Percentiles rank a stretch among this genome's conserved stretches.
phyloP scores from a whole-genome alignment of 768 basidiomycete species.

The Boletus eberwhitei region DNA sequence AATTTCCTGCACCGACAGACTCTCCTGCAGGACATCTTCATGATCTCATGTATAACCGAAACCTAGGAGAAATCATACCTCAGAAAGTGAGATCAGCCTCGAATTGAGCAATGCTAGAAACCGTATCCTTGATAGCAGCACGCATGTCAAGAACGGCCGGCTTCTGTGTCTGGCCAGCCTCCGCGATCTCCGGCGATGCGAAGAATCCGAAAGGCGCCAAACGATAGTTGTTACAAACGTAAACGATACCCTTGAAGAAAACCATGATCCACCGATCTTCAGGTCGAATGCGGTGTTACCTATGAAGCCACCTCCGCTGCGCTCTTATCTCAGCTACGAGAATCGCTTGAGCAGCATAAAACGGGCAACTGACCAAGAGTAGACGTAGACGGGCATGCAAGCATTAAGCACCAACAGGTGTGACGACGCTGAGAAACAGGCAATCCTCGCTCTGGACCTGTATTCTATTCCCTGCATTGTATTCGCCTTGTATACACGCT shows the following conservation, averaged over 20 bases:
- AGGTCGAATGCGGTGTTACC: background rate
- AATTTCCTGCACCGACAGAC: background rate
- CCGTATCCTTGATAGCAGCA: background rate
- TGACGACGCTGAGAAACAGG: background rate
- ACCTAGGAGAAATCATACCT: background rate
- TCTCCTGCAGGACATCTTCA: background rate
- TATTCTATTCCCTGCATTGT: slow-evolving; percentile 2
- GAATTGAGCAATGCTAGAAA: background rate
- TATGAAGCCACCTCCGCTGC: background rate
- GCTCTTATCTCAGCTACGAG: background rate
- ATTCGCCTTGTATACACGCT: slow-evolving; percentile 4
- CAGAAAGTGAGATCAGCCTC: background rate
- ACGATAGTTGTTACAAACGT: background rate
- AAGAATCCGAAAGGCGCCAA: background rate
- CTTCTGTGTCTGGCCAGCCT: background rate
- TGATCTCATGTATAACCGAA: too few species aligned
- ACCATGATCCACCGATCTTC: background rate
- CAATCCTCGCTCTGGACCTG: background rate
- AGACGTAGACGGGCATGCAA: background rate
- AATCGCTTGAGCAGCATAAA: background rate
- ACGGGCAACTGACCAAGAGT: background rate
- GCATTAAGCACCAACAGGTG: background rate
- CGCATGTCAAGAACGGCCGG: background rate
- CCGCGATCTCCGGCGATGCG: background rate
- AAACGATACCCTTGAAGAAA: slow-evolving; percentile 1